Conservation (phyloP, 2,329 filamentous ascomycete genomes). For the Neophaeococcomyces aloes region DNA sequence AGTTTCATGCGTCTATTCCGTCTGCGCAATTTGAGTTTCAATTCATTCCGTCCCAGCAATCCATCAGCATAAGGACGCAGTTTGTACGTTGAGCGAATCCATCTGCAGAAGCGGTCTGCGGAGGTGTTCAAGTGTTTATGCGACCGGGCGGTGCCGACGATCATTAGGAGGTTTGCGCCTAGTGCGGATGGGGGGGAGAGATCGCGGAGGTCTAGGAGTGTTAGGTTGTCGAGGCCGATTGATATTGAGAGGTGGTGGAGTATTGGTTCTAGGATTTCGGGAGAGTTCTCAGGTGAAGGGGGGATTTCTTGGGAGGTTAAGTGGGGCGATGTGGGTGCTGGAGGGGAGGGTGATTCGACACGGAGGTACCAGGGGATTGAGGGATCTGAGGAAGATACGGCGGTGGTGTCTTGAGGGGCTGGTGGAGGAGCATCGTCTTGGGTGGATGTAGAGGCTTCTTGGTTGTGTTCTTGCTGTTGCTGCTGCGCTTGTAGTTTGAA, state of each 20-base stretch:
- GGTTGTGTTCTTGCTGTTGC: background rate
- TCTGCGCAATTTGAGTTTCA: slow-evolving; percentile 75
- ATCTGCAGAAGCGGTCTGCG: slow-evolving; percentile 78
- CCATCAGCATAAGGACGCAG: slow-evolving; percentile 74
- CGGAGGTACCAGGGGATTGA: slow-evolving; percentile 76
- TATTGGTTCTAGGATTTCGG: slow-evolving; percentile 59
- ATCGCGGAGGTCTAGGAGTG: slow-evolving; percentile 68
- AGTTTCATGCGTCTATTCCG: slow-evolving; percentile 73
- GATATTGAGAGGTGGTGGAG: slow-evolving; percentile 72
- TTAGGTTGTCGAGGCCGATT: slow-evolving; percentile 73
- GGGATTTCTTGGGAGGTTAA: slow-evolving; percentile 49
- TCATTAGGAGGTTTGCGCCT: slow-evolving; percentile 81
- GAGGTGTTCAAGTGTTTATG: slow-evolving; percentile 89
- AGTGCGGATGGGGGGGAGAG: slow-evolving; percentile 80
- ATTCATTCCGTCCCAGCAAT: slow-evolving; percentile 75
- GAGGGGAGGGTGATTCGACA: slow-evolving; percentile 41
- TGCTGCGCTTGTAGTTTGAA: background rate
- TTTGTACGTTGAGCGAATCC: slow-evolving; percentile 63
- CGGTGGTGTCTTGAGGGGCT: background rate
- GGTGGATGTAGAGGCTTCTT: too few species aligned
- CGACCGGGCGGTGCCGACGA: slow-evolving; percentile 81
- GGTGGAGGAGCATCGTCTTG: too few species aligned
- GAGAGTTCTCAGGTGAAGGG: slow-evolving; percentile 56
- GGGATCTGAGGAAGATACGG: background rate
- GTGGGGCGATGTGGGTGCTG: slow-evolving; percentile 31